Conservation (phyloP, 805 yeast genomes). For the Yarrowia alimentaria region DNA sequence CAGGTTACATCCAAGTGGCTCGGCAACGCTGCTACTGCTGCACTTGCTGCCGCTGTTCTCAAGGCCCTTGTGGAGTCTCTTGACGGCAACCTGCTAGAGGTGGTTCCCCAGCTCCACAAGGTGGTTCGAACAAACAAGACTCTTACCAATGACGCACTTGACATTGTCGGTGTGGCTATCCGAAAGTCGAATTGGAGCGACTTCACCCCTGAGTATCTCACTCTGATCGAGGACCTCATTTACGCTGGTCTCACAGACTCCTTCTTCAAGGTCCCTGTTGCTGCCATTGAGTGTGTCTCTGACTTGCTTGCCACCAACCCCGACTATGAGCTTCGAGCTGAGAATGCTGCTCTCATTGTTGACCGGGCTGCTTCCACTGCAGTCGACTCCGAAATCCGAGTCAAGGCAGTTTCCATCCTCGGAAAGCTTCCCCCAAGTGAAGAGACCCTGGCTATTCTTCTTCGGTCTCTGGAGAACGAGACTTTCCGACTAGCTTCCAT, state of each 20-base stretch:
- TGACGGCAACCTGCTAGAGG: conserved; percentile 29
- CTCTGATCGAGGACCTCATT: conserved; percentile 33
- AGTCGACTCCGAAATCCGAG: conserved; percentile 43
- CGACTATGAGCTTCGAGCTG: conserved; percentile 19
- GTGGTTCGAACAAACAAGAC: conserved; percentile 8
- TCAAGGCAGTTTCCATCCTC: conserved; percentile 40
- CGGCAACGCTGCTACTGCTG: conserved; percentile 24
- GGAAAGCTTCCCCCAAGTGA: conserved; percentile 33
- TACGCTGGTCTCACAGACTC: conserved; percentile 40
- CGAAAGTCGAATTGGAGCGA: conserved; percentile 10
- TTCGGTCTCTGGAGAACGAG: conserved; percentile 39
- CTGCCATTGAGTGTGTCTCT: conserved; percentile 7
- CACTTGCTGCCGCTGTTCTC: conserved; percentile 29
- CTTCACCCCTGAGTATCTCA: conserved; percentile 1
- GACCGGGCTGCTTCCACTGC: conserved; percentile 41
- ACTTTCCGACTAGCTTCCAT: conserved; percentile 41
- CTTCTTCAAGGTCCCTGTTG: conserved; percentile 39
- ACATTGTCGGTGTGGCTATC: conserved; percentile 6
- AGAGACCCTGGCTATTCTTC: conserved; percentile 2
- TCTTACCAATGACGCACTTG: conserved; percentile 3
- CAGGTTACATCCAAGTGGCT: conserved; percentile 28
- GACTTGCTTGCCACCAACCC: conserved; percentile 2
- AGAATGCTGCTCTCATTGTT: conserved; percentile 39
- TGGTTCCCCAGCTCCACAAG: conserved; percentile 31
- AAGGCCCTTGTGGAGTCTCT: conserved; percentile 16